Percentiles rank a stretch among this genome's conserved stretches.
Evolutionary conservation across 2,329 filamentous ascomycete genomes (phyloP).

Genomic region (Hypoxylon sp.): DNA sequence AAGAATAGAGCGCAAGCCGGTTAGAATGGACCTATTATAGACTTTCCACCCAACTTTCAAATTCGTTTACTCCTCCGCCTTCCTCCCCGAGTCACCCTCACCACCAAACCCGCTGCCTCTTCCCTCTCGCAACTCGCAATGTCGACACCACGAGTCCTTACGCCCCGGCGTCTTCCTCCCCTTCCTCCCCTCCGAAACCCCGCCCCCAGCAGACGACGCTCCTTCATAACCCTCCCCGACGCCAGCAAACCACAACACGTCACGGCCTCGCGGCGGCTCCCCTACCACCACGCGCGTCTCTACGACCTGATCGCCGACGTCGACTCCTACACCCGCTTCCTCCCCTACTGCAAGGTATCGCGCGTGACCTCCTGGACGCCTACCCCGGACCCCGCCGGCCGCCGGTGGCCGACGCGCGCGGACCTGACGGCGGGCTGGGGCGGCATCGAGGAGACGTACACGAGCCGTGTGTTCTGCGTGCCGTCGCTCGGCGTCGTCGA

Average conservation of each 20-base stretch:
- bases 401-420: slow-evolving; percentile 77
- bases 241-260: slow-evolving; percentile 68
- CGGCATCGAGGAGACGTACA: slow-evolving; percentile 85
- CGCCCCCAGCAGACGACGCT: slow-evolving; percentile 42
- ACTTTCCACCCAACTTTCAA: background rate
- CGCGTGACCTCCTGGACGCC: slow-evolving; percentile 79
- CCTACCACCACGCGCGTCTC: slow-evolving; percentile 76
- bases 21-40: slow-evolving; percentile 31
- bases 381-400: slow-evolving; percentile 49
- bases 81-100: background rate
- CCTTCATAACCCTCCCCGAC: slow-evolving; percentile 39
- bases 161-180: slow-evolving; percentile 30
- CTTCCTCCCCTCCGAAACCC: background rate
- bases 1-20: slow-evolving; percentile 1
- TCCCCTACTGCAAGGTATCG: slow-evolving; percentile 89
- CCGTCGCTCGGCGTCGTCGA: slow-evolving; percentile 76
- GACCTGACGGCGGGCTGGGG: slow-evolving; percentile 88
- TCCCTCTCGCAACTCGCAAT: slow-evolving; percentile 23
- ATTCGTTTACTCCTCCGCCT: background rate
- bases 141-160: slow-evolving; percentile 30
- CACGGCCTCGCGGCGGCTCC: slow-evolving; percentile 78
- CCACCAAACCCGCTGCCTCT: background rate
- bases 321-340: slow-evolving; percentile 83
- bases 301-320: slow-evolving; percentile 92
- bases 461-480: slow-evolving; percentile 81